Percentiles rank a stretch among this genome's conserved stretches.
Evolutionary conservation across 148 eudicot species (phyloP).

Genomic region (Spergularia bocconei): DNA sequence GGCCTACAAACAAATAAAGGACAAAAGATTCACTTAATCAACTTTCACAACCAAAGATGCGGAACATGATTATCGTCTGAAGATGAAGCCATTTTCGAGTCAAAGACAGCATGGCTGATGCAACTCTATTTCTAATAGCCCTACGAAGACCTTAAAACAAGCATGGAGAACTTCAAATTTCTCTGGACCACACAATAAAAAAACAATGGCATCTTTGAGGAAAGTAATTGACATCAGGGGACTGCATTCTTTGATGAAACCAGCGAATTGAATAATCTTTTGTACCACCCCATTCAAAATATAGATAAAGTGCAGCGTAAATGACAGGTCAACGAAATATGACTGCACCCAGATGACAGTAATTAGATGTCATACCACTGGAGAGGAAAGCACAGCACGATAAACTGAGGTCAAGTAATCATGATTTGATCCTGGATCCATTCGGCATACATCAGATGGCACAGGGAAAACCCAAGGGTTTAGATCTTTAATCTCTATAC

Average conservation of each 20-base stretch:
- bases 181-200: not conserved
- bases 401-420: slow-evolving; percentile 63
- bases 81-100: not conserved
- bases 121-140: slow-evolving; percentile 4
- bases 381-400: slow-evolving; percentile 83
- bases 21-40: too few relatives aligned
- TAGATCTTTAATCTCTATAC: slow-evolving; percentile 52
- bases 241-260: not conserved
- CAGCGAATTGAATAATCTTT: not conserved
- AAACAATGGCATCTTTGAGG: not conserved
- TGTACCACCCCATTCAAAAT: too few relatives aligned
- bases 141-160: not conserved
- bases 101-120: not conserved
- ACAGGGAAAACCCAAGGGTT: slow-evolving; percentile 83
- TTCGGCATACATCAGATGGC: slow-evolving; percentile 55
- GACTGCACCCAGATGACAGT: slow-evolving; percentile 8
- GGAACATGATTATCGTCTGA: not conserved
- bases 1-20: too few relatives aligned
- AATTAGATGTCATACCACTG: slow-evolving; percentile 59
- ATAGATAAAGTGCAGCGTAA: not conserved
- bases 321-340: not conserved
- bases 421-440: slow-evolving; percentile 84
- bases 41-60: not conserved
- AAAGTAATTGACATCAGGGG: not conserved
- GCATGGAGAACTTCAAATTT: not conserved